Base-by-base conservation (phyloP, 169 alveolate genomes). In the Eimeria acervulina region DNA sequence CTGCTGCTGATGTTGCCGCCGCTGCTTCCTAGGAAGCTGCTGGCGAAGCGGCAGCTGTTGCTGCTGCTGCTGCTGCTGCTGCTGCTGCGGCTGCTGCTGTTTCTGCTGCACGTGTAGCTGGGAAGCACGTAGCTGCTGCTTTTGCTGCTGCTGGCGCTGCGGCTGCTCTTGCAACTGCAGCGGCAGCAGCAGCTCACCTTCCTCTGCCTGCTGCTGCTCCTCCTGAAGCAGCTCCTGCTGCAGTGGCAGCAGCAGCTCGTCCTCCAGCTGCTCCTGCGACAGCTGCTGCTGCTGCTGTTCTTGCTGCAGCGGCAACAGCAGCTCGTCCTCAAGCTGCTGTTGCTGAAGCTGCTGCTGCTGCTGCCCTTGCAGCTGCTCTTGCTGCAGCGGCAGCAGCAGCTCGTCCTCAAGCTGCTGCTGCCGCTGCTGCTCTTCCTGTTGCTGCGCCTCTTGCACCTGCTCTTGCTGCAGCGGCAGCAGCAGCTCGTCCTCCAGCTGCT, bases 341-440 rank as follows among this genome's bases (percentile, higher is more conserved):
- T 15, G 47, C 36, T 47, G 55, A 5, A 7, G 55, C 55, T 47
- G 55, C 55, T 47, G 55, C 12, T 47, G 55, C 55, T 47, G 55
- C 55, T n/a, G 26, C 44, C 5, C 74, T 19, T 23, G 33, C 74
- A 63, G 74, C 74, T 10, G 8, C 5, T 63, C 74, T 5, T 63
- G 28, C 15, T 23, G 74, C n/a, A 8, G 74, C n/a, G 8, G 83
- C 83, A 15, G 83, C 33, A 6, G 33, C 42, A 15, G 83, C 26
- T 36, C 83, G 21, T 72, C 44, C n/a, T 72, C 44, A 42, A 6
- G 83, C 21, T 72, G 83, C 44, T 72, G 83, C 21, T 66, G 78
- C 44, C n/a, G 83, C 83, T 72, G 83, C 83, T 72, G 83, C 83
- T 72, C 28, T 42, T 72, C 28, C 83, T 26, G 83, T 17, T 72